Percentiles rank a stretch among this genome's conserved stretches.
Conservation (phyloP, 371 early-diverging fungal species). For the Rhizomucor pusillus region DNA sequence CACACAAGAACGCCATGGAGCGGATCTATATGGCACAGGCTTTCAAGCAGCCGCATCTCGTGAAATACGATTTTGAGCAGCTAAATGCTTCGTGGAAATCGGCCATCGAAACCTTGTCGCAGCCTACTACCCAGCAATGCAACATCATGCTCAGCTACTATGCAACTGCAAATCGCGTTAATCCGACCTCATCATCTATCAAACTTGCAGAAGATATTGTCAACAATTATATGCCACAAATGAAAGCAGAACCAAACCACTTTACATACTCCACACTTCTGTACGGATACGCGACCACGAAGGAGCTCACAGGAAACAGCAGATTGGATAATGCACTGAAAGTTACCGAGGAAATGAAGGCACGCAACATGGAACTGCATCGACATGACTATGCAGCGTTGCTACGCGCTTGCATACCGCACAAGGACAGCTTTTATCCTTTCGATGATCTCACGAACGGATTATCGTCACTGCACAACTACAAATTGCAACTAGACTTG, state of each 20-base stretch:
- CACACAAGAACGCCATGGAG: too few species aligned
- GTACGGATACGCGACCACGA: slow-evolving; percentile 30
- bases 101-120: slow-evolving; percentile 15
- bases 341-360: slow-evolving; percentile 28
- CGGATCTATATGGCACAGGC: too few species aligned
- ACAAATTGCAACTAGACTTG: slow-evolving; percentile 7
- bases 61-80: not conserved
- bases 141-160: slow-evolving; percentile 34
- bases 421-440: slow-evolving; percentile 22
- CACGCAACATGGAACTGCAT: not conserved
- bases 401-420: slow-evolving; percentile 42
- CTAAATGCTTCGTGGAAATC: slow-evolving; percentile 24
- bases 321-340: slow-evolving; percentile 36
- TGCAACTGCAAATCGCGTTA: slow-evolving; percentile 32
- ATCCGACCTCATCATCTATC: slow-evolving; percentile 32
- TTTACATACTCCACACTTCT: slow-evolving; percentile 26
- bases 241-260: slow-evolving; percentile 29
- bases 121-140: slow-evolving; percentile 23
- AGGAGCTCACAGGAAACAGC: slow-evolving; percentile 17
- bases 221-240: slow-evolving; percentile 27
- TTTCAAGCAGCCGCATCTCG: too few species aligned
- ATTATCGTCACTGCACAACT: slow-evolving; percentile 4
- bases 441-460: slow-evolving; percentile 33
- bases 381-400: slow-evolving; percentile 31
- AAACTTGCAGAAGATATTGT: slow-evolving; percentile 28